Evolutionary conservation across 139 green algal species (phyloP).

Genomic region (Parachlorella kessleri): DNA sequence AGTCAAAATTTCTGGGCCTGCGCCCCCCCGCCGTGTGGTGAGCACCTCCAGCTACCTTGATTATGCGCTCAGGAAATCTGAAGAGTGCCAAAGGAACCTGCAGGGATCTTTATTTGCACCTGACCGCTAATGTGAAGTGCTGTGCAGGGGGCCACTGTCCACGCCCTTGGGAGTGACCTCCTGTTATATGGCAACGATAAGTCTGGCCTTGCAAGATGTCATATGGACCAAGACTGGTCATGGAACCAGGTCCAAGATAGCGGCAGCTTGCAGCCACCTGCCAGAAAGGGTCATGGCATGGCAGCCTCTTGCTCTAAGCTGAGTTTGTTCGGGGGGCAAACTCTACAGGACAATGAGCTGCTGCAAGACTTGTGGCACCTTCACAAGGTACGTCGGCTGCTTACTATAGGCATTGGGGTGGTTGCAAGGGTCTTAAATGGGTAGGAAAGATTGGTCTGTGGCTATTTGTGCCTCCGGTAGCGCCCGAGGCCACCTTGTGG

Average conservation of each 20-base stretch:
- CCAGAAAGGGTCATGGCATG: slow-evolving; percentile 48
- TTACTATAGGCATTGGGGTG: too few species aligned
- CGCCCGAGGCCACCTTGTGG: too few species aligned
- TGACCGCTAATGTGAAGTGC: too few species aligned
- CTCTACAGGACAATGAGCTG: slow-evolving; percentile 53
- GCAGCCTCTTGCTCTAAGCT: slow-evolving; percentile 45
- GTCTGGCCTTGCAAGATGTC: slow-evolving; percentile 62
- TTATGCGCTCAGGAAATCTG: too few species aligned
- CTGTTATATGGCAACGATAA: slow-evolving; percentile 78
- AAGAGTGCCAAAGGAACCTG: too few species aligned
- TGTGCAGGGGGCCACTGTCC: slow-evolving; percentile 53
- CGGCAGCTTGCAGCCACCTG: slow-evolving; percentile 44
- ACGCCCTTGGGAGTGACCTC: slow-evolving; percentile 53
- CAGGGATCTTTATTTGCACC: too few species aligned
- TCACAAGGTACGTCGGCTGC: too few species aligned
- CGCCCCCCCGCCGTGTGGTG: slow-evolving; percentile 67
- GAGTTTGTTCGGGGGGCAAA: slow-evolving; percentile 68
- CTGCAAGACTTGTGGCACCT: too few species aligned
- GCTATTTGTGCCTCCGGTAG: too few species aligned
- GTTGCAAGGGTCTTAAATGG: too few species aligned
- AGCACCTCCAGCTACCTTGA: too few species aligned
- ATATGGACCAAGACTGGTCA: slow-evolving; percentile 45
- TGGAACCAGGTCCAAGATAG: slow-evolving; percentile 56
- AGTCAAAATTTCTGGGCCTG: slow-evolving; percentile 60
- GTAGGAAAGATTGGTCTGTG: too few species aligned